Conservation (phyloP, 2,329 filamentous ascomycete genomes). For the Monilinia polystroma region DNA sequence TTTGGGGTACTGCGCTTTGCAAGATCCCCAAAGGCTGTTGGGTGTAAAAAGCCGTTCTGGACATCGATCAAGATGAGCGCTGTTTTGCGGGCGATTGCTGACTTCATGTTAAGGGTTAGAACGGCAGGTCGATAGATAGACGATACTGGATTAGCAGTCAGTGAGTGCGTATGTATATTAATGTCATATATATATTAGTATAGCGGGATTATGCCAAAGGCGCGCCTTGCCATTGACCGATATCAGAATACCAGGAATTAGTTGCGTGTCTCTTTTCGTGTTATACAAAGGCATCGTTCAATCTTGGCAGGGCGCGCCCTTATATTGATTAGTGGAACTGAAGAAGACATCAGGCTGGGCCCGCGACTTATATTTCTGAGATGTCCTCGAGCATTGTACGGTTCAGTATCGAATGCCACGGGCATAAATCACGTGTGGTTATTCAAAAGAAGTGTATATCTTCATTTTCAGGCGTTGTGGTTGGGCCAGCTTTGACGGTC, state of each 20-base stretch:
- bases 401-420: background rate
- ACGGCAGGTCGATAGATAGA: background rate
- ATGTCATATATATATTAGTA: background rate
- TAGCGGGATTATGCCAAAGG: background rate
- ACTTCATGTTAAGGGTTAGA: background rate
- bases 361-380: background rate
- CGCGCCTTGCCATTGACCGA: background rate
- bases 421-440: background rate
- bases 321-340: background rate
- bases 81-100: slow-evolving; percentile 3
- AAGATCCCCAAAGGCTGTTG: slow-evolving; percentile 12
- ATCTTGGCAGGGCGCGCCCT: background rate
- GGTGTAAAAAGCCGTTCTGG: background rate
- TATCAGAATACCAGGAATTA: background rate
- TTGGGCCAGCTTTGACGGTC: background rate
- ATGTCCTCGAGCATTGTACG: background rate
- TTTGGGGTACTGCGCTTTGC: slow-evolving; percentile 6
- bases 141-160: background rate
- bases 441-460: background rate
- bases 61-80: slow-evolving; percentile 12
- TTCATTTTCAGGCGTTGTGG: background rate
- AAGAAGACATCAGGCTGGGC: background rate
- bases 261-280: background rate
- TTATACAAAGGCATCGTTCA: background rate
- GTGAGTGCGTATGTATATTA: background rate